Percentiles rank a stretch among this genome's conserved stretches.
phyloP scores from a whole-genome alignment of 1,284 basidiomycete genomes.

The Leccinum variabile region DNA sequence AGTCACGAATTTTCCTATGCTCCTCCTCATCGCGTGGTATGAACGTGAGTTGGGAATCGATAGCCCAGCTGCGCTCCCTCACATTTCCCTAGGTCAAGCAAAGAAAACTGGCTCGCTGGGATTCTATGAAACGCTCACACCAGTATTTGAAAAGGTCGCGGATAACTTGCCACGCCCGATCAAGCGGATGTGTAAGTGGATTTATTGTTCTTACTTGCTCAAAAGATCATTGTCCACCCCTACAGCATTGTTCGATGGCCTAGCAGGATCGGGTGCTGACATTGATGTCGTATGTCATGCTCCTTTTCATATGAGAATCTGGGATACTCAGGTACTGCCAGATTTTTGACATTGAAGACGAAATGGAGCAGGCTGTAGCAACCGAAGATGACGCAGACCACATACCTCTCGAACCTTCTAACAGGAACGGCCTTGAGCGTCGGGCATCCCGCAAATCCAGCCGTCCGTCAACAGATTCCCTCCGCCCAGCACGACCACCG shows the following conservation, averaged over 20 bases:
- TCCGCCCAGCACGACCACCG: slow-evolving; percentile 15
- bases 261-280: slow-evolving; percentile 71
- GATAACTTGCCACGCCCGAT: slow-evolving; percentile 72
- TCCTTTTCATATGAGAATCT: background rate
- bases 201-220: slow-evolving; percentile 3
- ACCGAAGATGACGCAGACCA: slow-evolving; percentile 14
- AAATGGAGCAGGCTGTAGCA: slow-evolving; percentile 14
- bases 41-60: slow-evolving; percentile 51
- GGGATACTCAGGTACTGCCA: slow-evolving; percentile 30
- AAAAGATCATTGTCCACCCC: slow-evolving; percentile 7
- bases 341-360: slow-evolving; percentile 75
- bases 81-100: slow-evolving; percentile 48
- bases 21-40: slow-evolving; percentile 79
- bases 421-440: slow-evolving; percentile 27
- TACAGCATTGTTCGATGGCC: slow-evolving; percentile 76
- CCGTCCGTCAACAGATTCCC: slow-evolving; percentile 27
- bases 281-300: slow-evolving; percentile 66
- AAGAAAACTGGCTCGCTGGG: slow-evolving; percentile 60
- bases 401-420: slow-evolving; percentile 9
- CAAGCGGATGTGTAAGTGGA: slow-evolving; percentile 65
- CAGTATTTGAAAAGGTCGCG: slow-evolving; percentile 64
- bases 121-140: slow-evolving; percentile 71
- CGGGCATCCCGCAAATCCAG: slow-evolving; percentile 37
- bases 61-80: background rate
- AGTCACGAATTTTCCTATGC: slow-evolving; percentile 82